Base-by-base conservation (phyloP, 148 eudicot species). In the Suaeda aralocaspica region DNA sequence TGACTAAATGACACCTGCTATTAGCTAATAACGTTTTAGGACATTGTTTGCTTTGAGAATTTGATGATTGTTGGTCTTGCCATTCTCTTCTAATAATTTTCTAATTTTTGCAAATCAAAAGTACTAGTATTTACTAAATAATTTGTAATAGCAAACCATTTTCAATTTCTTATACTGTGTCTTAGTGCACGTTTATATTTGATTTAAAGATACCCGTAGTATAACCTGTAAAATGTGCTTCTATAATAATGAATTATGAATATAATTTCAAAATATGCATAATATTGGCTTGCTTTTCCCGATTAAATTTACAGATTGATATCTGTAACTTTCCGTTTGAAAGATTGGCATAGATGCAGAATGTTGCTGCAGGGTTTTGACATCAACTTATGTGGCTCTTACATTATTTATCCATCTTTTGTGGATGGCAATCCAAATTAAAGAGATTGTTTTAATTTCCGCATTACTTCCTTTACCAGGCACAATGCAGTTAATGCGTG, bases 401-500 rank as follows among this genome's bases (percentile, higher is more conserved):
- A 49, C 48, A 28, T 42, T 18, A 9, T 19, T n/a, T n/a, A 39
- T 41, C 49, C 58, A 29, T 69, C 46, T 69, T 55, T 33, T 8
- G 16, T 75, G 22, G 31, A 31, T 57, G 15, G 51, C 12, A 24
- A 34, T 49, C 24, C 53, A 13, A 31, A 48, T 56, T 57, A 19
- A 66, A 64, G 28, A 18, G 9, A 7, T 48, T 28, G 60, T 48
- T 69, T 78, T 6, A 30, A 44, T 29, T 25, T 33, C 25, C 22
- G 30, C 44, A 46, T 33, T 70, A 52, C 57, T 69, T 53, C 45
- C 45, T 45, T 72, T 64, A 69, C 41, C 84, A 92, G 97, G 86
- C 97, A 92, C 71, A 72, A 73, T 68, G 92, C 97, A 34, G 76
- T 92, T 50, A 92, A 92, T 83, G 96, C 97, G 64, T 95, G 96